phyloP scores from a whole-genome alignment of 768 basidiomycete species.

The Gymnopilus junonius region DNA sequence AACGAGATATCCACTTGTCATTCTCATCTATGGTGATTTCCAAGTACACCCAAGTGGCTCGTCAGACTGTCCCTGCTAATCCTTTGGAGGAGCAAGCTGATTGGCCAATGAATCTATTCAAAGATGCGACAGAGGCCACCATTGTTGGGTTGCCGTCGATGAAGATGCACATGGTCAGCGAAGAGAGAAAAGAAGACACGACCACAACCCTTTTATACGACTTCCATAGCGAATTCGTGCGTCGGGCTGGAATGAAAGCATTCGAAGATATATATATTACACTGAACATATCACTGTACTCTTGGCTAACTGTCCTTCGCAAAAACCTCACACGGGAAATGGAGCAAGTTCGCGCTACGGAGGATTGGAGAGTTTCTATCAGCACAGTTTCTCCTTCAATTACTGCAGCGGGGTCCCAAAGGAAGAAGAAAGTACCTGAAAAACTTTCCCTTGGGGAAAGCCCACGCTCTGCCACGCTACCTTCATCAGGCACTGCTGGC shows the following conservation, averaged over 20 bases:
- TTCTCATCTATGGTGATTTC: constrained; percentile 82
- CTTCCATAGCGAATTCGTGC: constrained; percentile 72
- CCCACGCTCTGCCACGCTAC: constrained; percentile 36
- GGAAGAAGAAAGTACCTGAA: constrained; percentile 46
- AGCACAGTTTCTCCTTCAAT: constrained; percentile 32
- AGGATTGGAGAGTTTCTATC: constrained; percentile 53
- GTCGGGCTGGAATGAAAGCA: constrained; percentile 53
- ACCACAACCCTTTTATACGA: constrained; percentile 59
- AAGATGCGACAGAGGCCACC: constrained; percentile 66
- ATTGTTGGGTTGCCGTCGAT: constrained; percentile 85
- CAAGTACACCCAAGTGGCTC: constrained; percentile 65
- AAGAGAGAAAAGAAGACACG: constrained; percentile 52
- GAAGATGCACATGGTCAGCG: constrained; percentile 80
- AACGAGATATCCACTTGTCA: constrained; percentile 70
- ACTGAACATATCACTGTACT: constrained; percentile 80
- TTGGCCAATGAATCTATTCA: constrained; percentile 67
- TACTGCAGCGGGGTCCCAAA: constrained; percentile 23
- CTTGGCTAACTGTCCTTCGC: constrained; percentile 79
- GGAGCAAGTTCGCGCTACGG: constrained; percentile 68
- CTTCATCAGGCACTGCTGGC: constrained; percentile 18
- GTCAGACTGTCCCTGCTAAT: constrained; percentile 41
- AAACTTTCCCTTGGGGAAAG: constrained; percentile 33
- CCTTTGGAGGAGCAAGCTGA: constrained; percentile 36
- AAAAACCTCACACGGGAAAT: constrained; percentile 79
- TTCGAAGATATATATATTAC: constrained; percentile 85